Evolutionary conservation across 2,329 filamentous ascomycete species (phyloP), one percentile per base, ranked within the genome.

Genomic region (Diaporthe vexans): DNA sequence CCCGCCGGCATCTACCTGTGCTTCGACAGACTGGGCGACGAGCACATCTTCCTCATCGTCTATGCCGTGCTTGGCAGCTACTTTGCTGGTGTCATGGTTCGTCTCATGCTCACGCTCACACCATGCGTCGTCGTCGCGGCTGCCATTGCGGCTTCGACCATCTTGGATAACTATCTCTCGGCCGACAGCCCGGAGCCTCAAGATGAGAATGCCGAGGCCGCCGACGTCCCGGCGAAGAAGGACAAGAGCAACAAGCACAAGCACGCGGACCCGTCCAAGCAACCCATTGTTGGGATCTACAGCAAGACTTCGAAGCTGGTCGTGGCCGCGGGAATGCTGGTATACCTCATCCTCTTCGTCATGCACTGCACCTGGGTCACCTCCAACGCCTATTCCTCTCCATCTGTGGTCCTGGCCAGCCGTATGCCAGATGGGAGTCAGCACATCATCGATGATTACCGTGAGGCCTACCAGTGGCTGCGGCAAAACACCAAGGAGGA

Each of bases 331-430:
- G 90, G 91, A 65, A 90, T 95, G 81, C 91, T 91, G 15, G 84
- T 94, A 51, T 99, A 98, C 83, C 90, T 99, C 9, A 85, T 98
- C 76, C 89, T 99, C 76, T 99, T 99, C 82, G 97, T 99, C 73
- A 90, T 96, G 70, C 97, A 99, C 88, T 99, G 97, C 86, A 99
- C 97, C 15, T 99, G 97, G 97, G 97, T 99, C 70, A 99, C 97
- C 21, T 98, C 97, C 8, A 98, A 98, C 81, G 97, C 97, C 33
- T 99, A 99, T 86, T 98, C 97, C 9, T 99, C 97, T 35, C 97
- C 97, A 8, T 99, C 97, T 0, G 97, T 99, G 69, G 97, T 99
- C 40, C 88, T 99, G 80, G 97, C 97, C 29, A 98, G 95, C 82
- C 92, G 92, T 78, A 89, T 98, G 86, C 95, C 96, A 1, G 97